Evolutionary conservation across 768 basidiomycete genomes (phyloP).

Genomic region (Crepidotus variabilis): DNA sequence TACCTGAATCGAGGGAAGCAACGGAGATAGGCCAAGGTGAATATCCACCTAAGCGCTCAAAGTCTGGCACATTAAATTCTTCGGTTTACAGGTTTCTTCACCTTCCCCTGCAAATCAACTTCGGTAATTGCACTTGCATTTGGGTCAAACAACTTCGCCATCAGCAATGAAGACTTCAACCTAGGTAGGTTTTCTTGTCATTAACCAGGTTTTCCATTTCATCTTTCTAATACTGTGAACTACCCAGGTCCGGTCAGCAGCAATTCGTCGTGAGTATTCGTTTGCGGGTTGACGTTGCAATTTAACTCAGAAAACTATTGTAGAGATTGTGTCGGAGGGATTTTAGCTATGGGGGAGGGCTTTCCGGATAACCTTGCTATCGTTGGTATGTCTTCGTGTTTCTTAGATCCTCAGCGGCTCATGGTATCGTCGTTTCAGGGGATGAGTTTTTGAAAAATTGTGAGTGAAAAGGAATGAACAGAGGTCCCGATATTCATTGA

Average conservation of each 20-base stretch:
- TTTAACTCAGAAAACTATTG: neutral
- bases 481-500: slow-evolving; percentile 1
- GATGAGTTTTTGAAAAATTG: slow-evolving; percentile 69
- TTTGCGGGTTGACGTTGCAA: neutral
- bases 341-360: slow-evolving; percentile 41
- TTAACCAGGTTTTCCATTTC: neutral
- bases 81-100: slow-evolving; percentile 40
- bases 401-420: neutral
- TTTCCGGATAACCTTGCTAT: slow-evolving; percentile 54
- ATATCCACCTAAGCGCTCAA: neutral
- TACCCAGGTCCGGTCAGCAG: slow-evolving; percentile 16
- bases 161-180: slow-evolving; percentile 52
- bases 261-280: slow-evolving; percentile 21
- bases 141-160: slow-evolving; percentile 32
- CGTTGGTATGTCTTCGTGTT: slow-evolving; percentile 33
- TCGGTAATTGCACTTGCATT: slow-evolving; percentile 40
- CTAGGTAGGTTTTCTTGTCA: slow-evolving; percentile 33
- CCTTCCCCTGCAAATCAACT: slow-evolving; percentile 45
- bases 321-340: slow-evolving; percentile 54
- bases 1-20: slow-evolving; percentile 43
- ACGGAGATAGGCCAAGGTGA: slow-evolving; percentile 41
- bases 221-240: neutral
- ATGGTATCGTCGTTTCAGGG: slow-evolving; percentile 25
- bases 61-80: neutral
- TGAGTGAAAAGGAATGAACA: slow-evolving; percentile 23